Percentiles rank a stretch among this genome's conserved stretches.
Conservation (phyloP, 208 protist species). For the Trypanosoma platydactyli region DNA sequence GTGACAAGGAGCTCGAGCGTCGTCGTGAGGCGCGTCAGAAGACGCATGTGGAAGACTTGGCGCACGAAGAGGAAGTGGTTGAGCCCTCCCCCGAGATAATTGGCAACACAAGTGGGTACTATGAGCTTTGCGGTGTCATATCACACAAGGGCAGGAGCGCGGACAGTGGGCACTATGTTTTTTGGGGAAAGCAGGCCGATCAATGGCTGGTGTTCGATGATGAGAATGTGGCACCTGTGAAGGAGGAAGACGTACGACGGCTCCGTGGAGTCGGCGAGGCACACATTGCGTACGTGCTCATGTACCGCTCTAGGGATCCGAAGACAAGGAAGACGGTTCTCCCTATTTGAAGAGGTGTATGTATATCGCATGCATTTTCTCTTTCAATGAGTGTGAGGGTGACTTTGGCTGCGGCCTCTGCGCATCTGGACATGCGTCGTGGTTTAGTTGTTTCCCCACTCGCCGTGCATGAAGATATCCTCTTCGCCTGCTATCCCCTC, state of each 20-base stretch:
- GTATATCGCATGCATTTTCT: background rate
- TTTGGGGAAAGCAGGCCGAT: conserved; percentile 78
- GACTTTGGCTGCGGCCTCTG: no score
- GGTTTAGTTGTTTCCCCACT: no score
- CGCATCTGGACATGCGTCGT: no score
- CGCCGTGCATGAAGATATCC: no score
- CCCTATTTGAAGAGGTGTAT: conserved; percentile 34
- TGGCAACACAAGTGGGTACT: conserved; percentile 74
- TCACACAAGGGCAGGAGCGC: conserved; percentile 90
- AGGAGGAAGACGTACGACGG: conserved; percentile 75
- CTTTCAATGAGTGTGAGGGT: no score
- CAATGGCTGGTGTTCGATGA: conserved; percentile 83
- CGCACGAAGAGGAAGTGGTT: conserved; percentile 17
- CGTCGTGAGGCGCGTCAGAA: conserved; percentile 28
- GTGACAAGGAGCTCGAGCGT: conserved; percentile 60
- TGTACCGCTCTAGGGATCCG: conserved; percentile 75
- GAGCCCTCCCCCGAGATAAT: conserved; percentile 29
- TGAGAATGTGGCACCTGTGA: conserved; percentile 60
- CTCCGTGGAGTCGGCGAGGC: conserved; percentile 75
- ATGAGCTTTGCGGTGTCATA: conserved; percentile 90
- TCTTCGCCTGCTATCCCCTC: no score
- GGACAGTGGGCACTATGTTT: conserved; percentile 92
- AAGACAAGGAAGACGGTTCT: conserved; percentile 42
- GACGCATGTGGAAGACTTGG: conserved; percentile 23
- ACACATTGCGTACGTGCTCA: conserved; percentile 83